These are phyloP conservation scores for Penicillium paneum DNA, from an alignment of 2,329 filamentous ascomycete genomes.

Conservation along the genomic window DNA sequence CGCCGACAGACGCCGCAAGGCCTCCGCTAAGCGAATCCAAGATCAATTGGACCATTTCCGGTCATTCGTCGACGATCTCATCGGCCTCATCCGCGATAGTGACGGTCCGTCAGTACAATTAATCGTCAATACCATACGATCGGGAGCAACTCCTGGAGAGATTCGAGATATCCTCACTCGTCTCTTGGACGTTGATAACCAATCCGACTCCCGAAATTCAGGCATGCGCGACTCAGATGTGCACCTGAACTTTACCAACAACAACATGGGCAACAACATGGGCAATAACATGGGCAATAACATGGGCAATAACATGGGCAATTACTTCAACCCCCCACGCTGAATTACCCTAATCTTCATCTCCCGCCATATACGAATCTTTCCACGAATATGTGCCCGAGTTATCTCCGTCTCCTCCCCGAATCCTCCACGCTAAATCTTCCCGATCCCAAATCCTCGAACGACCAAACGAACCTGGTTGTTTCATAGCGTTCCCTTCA, in stretches of 20 bases:
- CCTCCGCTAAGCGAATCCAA: conserved; percentile 27
- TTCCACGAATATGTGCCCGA: not conserved
- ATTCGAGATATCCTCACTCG: conserved; percentile 13
- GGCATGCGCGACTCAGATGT: not conserved
- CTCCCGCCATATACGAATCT: not conserved
- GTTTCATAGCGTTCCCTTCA: not conserved
- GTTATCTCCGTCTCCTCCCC: not conserved
- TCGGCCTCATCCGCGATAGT: conserved; percentile 25
- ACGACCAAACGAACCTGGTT: not conserved
- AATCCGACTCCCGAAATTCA: not conserved
- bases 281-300: not conserved
- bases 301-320: conserved; percentile 2
- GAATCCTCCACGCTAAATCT: not conserved
- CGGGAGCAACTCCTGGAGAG: conserved; percentile 18
- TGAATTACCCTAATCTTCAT: not conserved
- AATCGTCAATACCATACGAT: conserved; percentile 28
- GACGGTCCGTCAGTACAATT: conserved; percentile 20
- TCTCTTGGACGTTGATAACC: not conserved
- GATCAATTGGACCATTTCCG: conserved; percentile 30
- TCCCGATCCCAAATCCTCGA: not conserved
- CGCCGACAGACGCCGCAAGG: conserved; percentile 39
- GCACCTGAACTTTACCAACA: not conserved
- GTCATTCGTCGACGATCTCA: conserved; percentile 27
- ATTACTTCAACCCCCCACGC: not conserved
- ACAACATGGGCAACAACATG: not conserved